These are phyloP conservation scores for Apiospora malaysiana DNA, from an alignment of 2,329 filamentous ascomycete genomes.

Conservation along the genomic window DNA sequence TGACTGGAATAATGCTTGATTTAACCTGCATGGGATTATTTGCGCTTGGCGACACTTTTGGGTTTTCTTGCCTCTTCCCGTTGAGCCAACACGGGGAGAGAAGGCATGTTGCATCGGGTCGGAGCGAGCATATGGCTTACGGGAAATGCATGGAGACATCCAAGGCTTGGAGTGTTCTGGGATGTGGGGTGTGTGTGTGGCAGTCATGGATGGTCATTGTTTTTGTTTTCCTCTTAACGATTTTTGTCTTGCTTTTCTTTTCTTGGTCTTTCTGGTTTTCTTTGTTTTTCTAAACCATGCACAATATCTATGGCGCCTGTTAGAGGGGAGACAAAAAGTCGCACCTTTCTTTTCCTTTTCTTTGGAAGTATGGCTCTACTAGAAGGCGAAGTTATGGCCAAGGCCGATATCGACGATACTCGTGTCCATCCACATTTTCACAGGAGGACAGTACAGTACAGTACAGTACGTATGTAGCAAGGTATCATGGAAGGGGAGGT, in stretches of 20 bases:
- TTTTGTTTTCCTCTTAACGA: slow-evolving; percentile 24
- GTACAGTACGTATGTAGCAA: slow-evolving; percentile 4
- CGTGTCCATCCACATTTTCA: background rate
- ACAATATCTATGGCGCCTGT: slow-evolving; percentile 23
- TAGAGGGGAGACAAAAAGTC: background rate
- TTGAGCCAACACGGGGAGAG: slow-evolving; percentile 4
- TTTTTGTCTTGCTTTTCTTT: slow-evolving; percentile 28
- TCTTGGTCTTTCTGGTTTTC: slow-evolving; percentile 23
- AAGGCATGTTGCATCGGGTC: slow-evolving; percentile 29
- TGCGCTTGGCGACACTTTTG: slow-evolving; percentile 2
- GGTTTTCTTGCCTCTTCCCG: slow-evolving; percentile 4
- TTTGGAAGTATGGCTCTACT: background rate
- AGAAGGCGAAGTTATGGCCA: background rate
- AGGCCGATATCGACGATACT: background rate
- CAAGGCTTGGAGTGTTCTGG: slow-evolving; percentile 20
- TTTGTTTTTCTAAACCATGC: slow-evolving; percentile 25
- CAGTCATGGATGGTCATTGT: slow-evolving; percentile 17
- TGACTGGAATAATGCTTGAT: slow-evolving; percentile 13
- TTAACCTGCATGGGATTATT: slow-evolving; percentile 5
- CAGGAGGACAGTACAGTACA: background rate
- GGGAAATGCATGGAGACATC: slow-evolving; percentile 21
- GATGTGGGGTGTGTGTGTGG: slow-evolving; percentile 8
- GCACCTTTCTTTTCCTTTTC: background rate
- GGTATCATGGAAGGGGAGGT: background rate
- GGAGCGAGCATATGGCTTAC: slow-evolving; percentile 30